phyloP scores from a whole-genome alignment of 1,284 basidiomycete species.

The Tausonia pullulans region DNA sequence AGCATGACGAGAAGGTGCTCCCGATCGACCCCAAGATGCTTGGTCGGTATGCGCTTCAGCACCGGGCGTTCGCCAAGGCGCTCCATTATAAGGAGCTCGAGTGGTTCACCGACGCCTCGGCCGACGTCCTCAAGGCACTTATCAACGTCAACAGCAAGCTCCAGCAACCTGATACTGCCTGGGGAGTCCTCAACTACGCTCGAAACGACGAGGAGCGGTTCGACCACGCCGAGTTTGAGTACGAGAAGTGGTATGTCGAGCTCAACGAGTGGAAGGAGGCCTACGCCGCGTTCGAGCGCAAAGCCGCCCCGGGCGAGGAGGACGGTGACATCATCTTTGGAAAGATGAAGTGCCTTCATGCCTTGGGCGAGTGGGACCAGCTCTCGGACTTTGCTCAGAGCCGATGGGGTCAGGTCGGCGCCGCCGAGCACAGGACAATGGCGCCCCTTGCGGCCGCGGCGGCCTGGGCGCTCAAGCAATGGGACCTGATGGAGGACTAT shows the following conservation, averaged over 20 bases:
- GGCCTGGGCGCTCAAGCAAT: constrained; percentile 91
- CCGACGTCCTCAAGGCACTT: constrained; percentile 75
- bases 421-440: constrained; percentile 80
- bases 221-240: constrained; percentile 51
- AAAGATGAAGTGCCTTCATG: constrained; percentile 91
- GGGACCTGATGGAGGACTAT: constrained; percentile 98
- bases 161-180: constrained; percentile 92
- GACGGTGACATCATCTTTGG: constrained; percentile 63
- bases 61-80: constrained; percentile 94
- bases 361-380: constrained; percentile 95
- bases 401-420: constrained; percentile 71
- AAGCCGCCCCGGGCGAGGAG: constrained; percentile 55
- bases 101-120: constrained; percentile 70
- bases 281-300: constrained; percentile 47
- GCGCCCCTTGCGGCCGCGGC: constrained; percentile 95
- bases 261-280: constrained; percentile 96
- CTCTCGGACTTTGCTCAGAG: constrained; percentile 79
- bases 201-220: constrained; percentile 52
- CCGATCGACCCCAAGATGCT: constrained; percentile 89
- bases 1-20: constrained; percentile 93
- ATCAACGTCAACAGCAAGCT: constrained; percentile 96
- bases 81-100: constrained; percentile 98
- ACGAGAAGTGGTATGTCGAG: constrained; percentile 96
- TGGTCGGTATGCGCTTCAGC: constrained; percentile 53
- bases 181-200: constrained; percentile 83